Conservation (phyloP, 768 basidiomycete species). For the Mrakia hoshinonis region DNA sequence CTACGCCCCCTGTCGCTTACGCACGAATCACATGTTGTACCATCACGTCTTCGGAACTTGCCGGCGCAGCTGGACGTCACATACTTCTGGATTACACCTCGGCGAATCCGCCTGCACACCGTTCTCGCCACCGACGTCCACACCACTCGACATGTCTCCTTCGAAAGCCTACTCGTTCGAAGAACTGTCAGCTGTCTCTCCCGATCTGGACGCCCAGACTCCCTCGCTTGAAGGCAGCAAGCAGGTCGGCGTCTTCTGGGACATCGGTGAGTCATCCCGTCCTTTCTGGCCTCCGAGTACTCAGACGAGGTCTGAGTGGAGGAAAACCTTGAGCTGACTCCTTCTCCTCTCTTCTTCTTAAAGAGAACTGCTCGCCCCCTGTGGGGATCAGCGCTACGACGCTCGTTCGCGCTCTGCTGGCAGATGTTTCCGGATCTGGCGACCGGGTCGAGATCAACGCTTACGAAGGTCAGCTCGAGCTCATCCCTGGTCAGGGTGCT, state of each 20-base stretch:
- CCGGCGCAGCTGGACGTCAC: no score
- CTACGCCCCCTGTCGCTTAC: not conserved
- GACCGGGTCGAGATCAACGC: constrained; percentile 1
- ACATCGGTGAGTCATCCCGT: not conserved
- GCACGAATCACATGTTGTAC: constrained; percentile 5
- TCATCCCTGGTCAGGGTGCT: not conserved
- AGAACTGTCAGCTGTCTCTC: no score
- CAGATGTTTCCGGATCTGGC: not conserved
- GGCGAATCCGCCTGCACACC: no score
- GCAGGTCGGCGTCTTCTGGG: not conserved
- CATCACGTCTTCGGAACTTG: not conserved
- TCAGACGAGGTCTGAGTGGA: no score
- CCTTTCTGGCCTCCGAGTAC: no score
- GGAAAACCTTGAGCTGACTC: not conserved
- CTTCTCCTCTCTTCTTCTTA: not conserved
- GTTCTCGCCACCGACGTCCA: no score
- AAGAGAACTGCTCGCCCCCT: not conserved
- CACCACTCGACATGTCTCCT: no score
- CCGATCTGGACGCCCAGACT: no score
- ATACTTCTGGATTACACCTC: no score
- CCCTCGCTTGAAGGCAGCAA: no score
- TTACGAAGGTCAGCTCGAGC: not conserved
- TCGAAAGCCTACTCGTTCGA: no score
- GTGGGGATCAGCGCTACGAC: not conserved
- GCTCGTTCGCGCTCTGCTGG: not conserved